These are phyloP conservation scores for Rhodamnia argentea DNA, from an alignment of 345 rosid genomes.

Conservation along the genomic window DNA sequence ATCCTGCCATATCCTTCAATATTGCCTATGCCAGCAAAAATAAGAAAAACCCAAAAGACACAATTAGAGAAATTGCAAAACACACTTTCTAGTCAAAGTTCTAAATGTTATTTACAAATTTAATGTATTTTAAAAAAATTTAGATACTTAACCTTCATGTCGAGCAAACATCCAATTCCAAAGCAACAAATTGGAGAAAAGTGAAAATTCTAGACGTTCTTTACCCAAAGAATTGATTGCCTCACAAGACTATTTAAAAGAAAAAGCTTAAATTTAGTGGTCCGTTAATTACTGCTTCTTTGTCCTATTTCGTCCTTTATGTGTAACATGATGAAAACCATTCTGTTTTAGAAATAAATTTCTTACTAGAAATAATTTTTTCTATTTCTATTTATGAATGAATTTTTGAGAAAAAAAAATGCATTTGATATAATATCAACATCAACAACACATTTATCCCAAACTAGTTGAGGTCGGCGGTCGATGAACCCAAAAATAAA, in stretches of 20 bases:
- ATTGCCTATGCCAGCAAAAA: not conserved
- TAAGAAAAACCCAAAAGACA: no score
- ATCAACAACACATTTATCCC: no score
- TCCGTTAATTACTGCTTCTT: not conserved
- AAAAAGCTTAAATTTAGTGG: not conserved
- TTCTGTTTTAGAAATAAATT: no score
- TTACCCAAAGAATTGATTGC: not conserved
- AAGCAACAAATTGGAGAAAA: not conserved
- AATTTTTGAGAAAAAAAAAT: no score
- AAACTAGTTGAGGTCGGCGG: no score
- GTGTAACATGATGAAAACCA: not conserved
- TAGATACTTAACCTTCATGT: not conserved
- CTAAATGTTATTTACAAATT: not conserved
- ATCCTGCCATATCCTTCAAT: no score
- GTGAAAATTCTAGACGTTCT: not conserved
- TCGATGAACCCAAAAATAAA: no score
- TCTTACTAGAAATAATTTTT: no score
- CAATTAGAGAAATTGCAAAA: not conserved
- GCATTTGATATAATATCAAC: no score
- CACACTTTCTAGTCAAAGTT: not conserved
- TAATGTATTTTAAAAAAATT: not conserved
- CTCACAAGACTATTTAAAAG: not conserved
- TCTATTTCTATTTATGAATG: no score
- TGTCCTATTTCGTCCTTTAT: not conserved
- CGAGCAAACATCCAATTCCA: not conserved